A percentile compares a stretch with the other conserved stretches of the same genome.
These are phyloP conservation scores for Corymbia maculata DNA, from an alignment of 345 rosid species.

Conservation along the genomic window DNA sequence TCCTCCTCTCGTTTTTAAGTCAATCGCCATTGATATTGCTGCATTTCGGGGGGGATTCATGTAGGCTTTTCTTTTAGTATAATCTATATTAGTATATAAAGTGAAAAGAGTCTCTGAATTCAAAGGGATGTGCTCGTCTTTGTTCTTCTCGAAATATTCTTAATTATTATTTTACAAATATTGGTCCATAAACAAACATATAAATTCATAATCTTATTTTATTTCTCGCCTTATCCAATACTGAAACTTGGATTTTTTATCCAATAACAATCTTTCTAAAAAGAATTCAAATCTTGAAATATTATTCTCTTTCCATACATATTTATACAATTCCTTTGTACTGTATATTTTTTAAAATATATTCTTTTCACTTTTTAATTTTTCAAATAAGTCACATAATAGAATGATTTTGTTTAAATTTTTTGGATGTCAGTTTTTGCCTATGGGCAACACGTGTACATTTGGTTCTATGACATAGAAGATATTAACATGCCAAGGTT, in stretches of 20 bases:
- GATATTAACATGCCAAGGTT: background rate
- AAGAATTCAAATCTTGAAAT: background rate
- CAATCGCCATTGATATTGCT: background rate
- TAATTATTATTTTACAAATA: background rate
- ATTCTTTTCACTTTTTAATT: background rate
- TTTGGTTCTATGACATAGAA: background rate
- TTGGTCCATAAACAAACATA: background rate
- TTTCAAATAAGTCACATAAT: background rate
- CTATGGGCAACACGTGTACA: background rate
- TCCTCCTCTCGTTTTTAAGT: background rate
- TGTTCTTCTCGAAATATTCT: background rate
- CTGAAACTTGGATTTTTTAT: background rate
- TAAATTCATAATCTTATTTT: background rate
- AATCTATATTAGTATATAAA: background rate
- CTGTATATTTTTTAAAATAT: background rate
- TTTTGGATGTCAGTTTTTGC: background rate
- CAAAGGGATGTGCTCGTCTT: background rate
- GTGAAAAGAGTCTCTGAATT: background rate
- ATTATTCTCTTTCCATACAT: background rate
- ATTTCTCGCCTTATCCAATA: background rate
- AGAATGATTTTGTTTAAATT: background rate
- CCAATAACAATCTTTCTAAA: background rate
- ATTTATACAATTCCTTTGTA: background rate
- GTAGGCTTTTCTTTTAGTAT: background rate
- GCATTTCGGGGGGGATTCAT: background rate